phyloP scores from a whole-genome alignment of 2,329 filamentous ascomycete species.

The Zymoseptoria crescenta region DNA sequence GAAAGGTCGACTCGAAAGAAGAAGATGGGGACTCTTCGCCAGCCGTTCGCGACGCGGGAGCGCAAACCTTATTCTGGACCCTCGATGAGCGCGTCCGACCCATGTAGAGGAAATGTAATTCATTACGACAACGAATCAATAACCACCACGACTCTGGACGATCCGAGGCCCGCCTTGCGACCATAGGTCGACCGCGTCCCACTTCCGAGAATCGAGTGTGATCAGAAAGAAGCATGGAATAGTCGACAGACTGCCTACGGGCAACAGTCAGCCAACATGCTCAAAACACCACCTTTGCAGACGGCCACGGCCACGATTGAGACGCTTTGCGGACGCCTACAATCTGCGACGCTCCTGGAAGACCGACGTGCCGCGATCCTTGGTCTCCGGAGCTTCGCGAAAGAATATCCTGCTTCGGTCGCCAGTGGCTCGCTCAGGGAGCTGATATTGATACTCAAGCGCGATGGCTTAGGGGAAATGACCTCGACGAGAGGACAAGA shows the following conservation, averaged over 20 bases:
- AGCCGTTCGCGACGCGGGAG: background rate
- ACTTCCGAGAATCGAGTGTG: background rate
- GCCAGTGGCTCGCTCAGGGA: constrained; percentile 86
- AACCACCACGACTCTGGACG: background rate
- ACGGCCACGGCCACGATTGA: constrained; percentile 92
- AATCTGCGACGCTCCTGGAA: constrained; percentile 84
- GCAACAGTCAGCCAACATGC: constrained; percentile 30
- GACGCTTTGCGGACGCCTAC: constrained; percentile 76
- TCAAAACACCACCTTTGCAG: constrained; percentile 82
- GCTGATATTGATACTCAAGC: constrained; percentile 74
- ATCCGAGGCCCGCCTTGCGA: too few relatives aligned
- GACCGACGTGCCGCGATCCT: constrained; percentile 90
- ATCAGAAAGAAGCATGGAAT: background rate
- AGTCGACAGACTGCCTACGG: constrained; percentile 10
- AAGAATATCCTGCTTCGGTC: constrained; percentile 91
- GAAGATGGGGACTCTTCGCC: background rate
- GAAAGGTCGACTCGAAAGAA: background rate
- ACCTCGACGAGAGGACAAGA: constrained; percentile 15
- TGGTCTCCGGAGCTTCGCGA: constrained; percentile 89
- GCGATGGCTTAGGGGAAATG: constrained; percentile 51
- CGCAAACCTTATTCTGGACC: background rate
- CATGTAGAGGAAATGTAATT: background rate
- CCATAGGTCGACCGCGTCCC: background rate
- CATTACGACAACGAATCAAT: too few relatives aligned
- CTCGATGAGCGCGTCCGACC: background rate